Base-by-base conservation (phyloP, 805 yeast species). In the Henningerozyma blattae region DNA sequence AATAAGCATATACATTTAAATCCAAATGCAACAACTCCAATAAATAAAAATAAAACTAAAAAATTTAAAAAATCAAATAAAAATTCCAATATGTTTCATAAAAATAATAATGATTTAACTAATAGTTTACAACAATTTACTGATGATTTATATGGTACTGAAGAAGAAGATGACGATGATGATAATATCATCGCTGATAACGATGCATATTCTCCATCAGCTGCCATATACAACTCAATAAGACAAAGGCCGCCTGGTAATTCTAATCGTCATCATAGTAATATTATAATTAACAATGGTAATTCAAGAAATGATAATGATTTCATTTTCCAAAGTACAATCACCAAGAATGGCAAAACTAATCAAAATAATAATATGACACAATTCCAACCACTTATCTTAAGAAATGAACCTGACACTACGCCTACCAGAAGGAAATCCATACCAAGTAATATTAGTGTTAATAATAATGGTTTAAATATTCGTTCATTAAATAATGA, bases 51-150 rank as follows among this genome's bases (percentile, higher is more conserved):
- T 22, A 39, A 39, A 32, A 43, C 36, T 27, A 49, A 49, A 31
- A 53, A 54, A 28, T 34, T 49, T 12, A 52, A 47, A 31, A 51
- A 48, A 31, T 41, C 54, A 6, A 42, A 24, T 1, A 53, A 42
- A 47, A 52, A 33, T 18, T 44, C 46, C 40, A 57, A 32, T 33
- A 43, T 38, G 34, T 49, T 34, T 34, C 49, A 35, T 24, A 24
- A 24, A 8, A 51, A 47, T 29, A 57, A 55, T 34, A 44, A 41
- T 15, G 58, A 52, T 31, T 36, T 57, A 27, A 48, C 56, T 6
- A 47, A 47, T 25, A 52, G 52, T 34, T 38, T 57, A 26, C 59
- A 56, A 41, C 58, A 54, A 35, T 48, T 57, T 26, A 57, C 59
- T 2, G 56, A 54, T 37, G 62, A 57, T 34, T 38, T 57, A 19